These are phyloP conservation scores for Tolypocladium amazonense DNA, from an alignment of 2,329 filamentous ascomycete genomes.

Conservation along the genomic window DNA sequence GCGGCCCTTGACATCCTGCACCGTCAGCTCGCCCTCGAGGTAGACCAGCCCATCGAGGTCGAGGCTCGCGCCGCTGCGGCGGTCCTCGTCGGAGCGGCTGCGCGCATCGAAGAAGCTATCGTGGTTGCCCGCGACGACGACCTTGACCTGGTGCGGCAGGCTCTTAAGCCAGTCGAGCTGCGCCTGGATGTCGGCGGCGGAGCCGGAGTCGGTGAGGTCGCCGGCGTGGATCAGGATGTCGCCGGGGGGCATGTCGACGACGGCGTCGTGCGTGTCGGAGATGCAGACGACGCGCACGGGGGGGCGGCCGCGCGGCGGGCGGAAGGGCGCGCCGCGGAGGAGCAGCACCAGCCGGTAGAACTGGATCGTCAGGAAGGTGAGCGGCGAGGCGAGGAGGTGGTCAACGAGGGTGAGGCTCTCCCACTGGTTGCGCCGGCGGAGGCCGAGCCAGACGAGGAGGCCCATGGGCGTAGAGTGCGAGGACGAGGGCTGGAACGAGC, in stretches of 20 bases:
- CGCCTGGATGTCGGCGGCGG: constrained; percentile 62
- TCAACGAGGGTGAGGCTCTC: constrained; percentile 45
- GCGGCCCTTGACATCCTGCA: constrained; percentile 48
- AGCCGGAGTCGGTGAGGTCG: constrained; percentile 69
- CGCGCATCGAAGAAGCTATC: constrained; percentile 72
- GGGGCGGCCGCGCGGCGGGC: constrained; percentile 40
- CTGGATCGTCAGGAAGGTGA: constrained; percentile 50
- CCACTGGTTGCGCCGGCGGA: constrained; percentile 37
- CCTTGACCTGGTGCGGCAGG: constrained; percentile 68
- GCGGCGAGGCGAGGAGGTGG: constrained; percentile 56
- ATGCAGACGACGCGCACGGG: constrained; percentile 74
- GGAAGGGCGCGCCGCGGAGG: constrained; percentile 56
- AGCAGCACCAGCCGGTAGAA: constrained; percentile 55
- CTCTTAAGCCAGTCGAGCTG: constrained; percentile 73
- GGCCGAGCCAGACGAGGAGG: constrained; percentile 31
- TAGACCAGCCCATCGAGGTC: constrained; percentile 64
- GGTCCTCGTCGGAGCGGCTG: constrained; percentile 47
- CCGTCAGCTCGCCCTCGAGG: constrained; percentile 58
- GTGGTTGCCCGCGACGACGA: constrained; percentile 81
- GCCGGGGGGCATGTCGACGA: constrained; percentile 54
- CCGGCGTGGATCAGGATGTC: constrained; percentile 87
- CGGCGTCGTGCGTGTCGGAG: constrained; percentile 73
- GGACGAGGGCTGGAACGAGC: background rate
- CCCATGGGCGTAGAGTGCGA: constrained; percentile 23
- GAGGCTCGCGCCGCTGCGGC: constrained; percentile 37